Conservation (phyloP, 1,284 basidiomycete species). For the Ustilago loliicola region DNA sequence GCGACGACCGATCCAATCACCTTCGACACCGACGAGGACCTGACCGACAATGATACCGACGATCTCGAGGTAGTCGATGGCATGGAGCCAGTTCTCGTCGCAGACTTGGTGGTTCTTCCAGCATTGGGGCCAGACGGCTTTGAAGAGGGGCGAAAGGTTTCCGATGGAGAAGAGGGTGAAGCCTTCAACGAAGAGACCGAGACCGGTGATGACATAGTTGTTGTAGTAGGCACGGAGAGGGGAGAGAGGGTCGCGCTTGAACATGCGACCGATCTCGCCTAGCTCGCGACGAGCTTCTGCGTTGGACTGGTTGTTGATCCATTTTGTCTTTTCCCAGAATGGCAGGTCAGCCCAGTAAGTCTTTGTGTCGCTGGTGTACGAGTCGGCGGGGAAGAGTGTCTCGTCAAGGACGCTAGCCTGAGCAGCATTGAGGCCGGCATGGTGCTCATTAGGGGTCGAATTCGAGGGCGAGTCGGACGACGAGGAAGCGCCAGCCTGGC, state of each 20-base stretch:
- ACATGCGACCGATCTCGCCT: constrained; percentile 72
- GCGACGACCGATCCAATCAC: constrained; percentile 75
- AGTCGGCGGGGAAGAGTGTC: constrained; percentile 65
- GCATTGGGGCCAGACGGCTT: constrained; percentile 74
- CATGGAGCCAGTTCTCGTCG: constrained; percentile 72
- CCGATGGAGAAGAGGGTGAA: constrained; percentile 75
- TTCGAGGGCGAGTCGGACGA: constrained; percentile 12
- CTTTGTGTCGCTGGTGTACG: constrained; percentile 61
- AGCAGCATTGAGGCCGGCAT: constrained; percentile 12
- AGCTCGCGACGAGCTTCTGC: constrained; percentile 73
- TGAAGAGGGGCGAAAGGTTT: constrained; percentile 72
- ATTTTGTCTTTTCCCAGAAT: constrained; percentile 63
- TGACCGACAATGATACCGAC: constrained; percentile 75
- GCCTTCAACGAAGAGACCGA: constrained; percentile 75
- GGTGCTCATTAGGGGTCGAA: constrained; percentile 12
- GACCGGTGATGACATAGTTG: constrained; percentile 74
- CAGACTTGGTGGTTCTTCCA: constrained; percentile 73
- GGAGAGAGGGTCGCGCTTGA: constrained; percentile 73
- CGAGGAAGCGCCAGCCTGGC: constrained; percentile 14
- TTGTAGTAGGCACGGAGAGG: constrained; percentile 73
- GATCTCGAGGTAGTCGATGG: constrained; percentile 73
- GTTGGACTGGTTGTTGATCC: constrained; percentile 72
- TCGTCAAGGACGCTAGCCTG: constrained; percentile 54
- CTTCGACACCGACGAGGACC: constrained; percentile 74
- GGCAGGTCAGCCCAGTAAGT: constrained; percentile 72